Percentiles rank a stretch among this genome's conserved stretches.
Conservation (phyloP, 139 green algal species). For the Coelastrella sp. region DNA sequence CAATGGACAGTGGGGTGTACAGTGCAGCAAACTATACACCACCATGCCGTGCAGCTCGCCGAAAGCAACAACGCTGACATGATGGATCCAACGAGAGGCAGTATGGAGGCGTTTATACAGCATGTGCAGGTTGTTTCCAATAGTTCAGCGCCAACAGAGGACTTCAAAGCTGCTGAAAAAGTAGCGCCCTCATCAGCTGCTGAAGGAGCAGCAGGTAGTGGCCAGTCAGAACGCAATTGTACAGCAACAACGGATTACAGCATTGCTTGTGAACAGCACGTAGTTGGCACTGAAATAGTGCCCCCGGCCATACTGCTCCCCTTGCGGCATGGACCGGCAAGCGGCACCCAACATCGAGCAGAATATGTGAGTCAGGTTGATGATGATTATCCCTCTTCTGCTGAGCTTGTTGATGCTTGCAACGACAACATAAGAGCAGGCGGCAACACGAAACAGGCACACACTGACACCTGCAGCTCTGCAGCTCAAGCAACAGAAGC, state of each 20-base stretch:
- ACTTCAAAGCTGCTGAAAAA: neutral
- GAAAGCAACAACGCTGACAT: too few relatives aligned
- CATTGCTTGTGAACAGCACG: neutral
- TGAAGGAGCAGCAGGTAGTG: neutral
- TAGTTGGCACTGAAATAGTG: neutral
- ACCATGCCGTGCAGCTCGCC: too few relatives aligned
- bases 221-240: too few relatives aligned
- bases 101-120: too few relatives aligned
- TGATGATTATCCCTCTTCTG: neutral
- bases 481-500: neutral
- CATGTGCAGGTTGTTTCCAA: too few relatives aligned
- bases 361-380: neutral
- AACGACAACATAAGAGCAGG: neutral
- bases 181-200: neutral
- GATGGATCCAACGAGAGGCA: too few relatives aligned
- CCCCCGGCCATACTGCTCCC: conserved; percentile 14
- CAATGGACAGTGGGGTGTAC: too few relatives aligned
- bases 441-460: neutral
- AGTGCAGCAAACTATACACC: too few relatives aligned
- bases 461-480: neutral
- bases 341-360: neutral
- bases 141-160: neutral
- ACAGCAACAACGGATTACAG: neutral
- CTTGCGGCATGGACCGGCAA: neutral
- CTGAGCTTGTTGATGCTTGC: neutral